Evolutionary conservation across 2,329 filamentous ascomycete species (phyloP), one percentile per base, ranked within the genome.

Genomic region (Botrytis sinoallii): DNA sequence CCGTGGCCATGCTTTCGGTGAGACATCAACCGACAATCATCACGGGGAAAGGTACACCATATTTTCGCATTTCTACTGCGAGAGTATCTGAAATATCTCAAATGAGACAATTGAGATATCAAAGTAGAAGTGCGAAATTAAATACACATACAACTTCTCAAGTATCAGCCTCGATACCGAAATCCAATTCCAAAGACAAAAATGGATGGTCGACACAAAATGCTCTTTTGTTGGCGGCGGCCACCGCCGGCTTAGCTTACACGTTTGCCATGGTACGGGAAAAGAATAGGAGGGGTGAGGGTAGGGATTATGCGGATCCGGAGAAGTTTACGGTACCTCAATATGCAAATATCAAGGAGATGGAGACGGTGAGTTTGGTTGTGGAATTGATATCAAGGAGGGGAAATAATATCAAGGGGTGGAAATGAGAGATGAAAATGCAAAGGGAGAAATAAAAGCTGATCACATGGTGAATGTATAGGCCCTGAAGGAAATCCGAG

Each of bases 401-500:
- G 20, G 61, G 38, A 46, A 22, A 32, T 20, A 32, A 22, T 57
- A 7, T 48, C 12, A 4, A 32, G 46, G 18, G 20, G 29, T n/a
- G 61, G 38, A 46, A 22, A 22, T 20, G 40, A 44, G 12, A 12
- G 64, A 32, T 65, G 40, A 20, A 64, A 29, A 32, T 44, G 61
- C 25, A 5, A 32, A 5, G 42, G 12, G 38, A 52, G 32, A 4
- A 55, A 18, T 9, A 16, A 44, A 68, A 42, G 8, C 25, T 73
- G 55, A 64, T 70, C 60, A 52, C 55, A 70, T 38, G 52, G 46
- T 61, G 32, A 55, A 42, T n/a, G 57, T 64, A 46, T 75, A 90
- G 89, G 88, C 89, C 0, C 81, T 90, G 63, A 78, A 81, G 61
- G 86, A 88, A 75, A 90, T 91, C 72, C 85, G 86, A 81, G 73